A percentile compares a stretch with the other conserved stretches of the same genome.
phyloP scores from a whole-genome alignment of 768 basidiomycete genomes.

The Piloderma croceum region DNA sequence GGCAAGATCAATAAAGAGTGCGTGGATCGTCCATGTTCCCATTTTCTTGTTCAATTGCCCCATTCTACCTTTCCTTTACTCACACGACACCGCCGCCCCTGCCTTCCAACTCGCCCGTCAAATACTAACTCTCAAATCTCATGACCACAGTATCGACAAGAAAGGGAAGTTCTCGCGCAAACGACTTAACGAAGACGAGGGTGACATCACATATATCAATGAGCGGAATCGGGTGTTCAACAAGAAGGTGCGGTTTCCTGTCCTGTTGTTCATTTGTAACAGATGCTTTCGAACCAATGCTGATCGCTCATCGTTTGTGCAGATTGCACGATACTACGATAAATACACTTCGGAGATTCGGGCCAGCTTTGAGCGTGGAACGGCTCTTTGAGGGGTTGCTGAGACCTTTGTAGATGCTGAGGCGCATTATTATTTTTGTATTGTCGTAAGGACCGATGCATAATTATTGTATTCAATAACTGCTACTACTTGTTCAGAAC shows the following conservation, averaged over 20 bases:
- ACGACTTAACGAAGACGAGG: slow-evolving; percentile 83
- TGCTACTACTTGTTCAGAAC: no score
- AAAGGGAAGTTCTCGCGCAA: slow-evolving; percentile 88
- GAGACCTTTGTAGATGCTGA: slow-evolving; percentile 9
- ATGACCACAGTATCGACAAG: slow-evolving; percentile 84
- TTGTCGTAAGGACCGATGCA: no score
- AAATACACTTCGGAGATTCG: slow-evolving; percentile 96
- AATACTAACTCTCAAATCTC: neutral
- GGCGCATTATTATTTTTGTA: slow-evolving; percentile 9
- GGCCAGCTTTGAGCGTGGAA: slow-evolving; percentile 96
- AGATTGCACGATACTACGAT: slow-evolving; percentile 95
- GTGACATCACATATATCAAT: slow-evolving; percentile 99
- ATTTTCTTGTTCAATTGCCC: neutral
- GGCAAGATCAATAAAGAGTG: slow-evolving; percentile 91
- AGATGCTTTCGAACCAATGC: neutral
- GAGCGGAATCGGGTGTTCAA: slow-evolving; percentile 97
- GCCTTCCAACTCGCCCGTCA: slow-evolving; percentile 2
- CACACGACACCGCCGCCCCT: no score
- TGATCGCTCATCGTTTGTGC: slow-evolving; percentile 5
- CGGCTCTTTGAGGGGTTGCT: slow-evolving; percentile 82
- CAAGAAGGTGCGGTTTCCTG: slow-evolving; percentile 71
- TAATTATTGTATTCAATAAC: no score
- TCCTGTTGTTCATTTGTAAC: neutral
- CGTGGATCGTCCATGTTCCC: slow-evolving; percentile 31
- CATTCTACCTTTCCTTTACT: slow-evolving; percentile 6